These are phyloP conservation scores for Colletotrichum tamarilloi DNA, from an alignment of 2,329 filamentous ascomycete species.

Conservation along the genomic window DNA sequence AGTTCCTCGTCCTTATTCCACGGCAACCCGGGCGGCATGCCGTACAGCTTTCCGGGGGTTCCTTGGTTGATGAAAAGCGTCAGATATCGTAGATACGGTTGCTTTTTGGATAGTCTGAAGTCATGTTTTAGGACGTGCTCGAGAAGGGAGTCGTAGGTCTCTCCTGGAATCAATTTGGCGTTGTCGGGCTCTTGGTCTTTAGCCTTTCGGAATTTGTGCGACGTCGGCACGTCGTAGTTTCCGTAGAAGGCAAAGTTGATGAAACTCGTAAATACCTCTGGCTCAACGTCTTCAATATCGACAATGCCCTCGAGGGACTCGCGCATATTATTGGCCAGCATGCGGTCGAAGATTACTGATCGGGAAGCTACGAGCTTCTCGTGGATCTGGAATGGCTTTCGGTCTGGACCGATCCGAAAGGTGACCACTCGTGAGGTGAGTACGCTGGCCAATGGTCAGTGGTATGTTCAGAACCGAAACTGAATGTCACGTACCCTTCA, in stretches of 20 bases:
- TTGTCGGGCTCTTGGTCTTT: background rate
- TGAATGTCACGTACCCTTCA: background rate
- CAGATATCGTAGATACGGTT: constrained; percentile 1
- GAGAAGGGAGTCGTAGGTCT: background rate
- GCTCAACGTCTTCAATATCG: background rate
- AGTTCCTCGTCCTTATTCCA: background rate
- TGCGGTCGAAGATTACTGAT: background rate
- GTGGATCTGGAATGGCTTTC: background rate
- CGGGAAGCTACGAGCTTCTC: background rate
- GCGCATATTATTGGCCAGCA: background rate
- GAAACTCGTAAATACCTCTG: constrained; percentile 2
- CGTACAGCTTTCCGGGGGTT: background rate
- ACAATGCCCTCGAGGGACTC: background rate
- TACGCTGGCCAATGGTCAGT: background rate
- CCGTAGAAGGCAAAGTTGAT: background rate
- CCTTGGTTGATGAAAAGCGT: background rate
- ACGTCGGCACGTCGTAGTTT: background rate
- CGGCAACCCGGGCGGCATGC: background rate
- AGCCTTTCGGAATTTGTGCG: background rate
- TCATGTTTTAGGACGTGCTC: background rate
- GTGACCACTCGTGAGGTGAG: constrained; percentile 1
- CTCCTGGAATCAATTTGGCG: background rate
- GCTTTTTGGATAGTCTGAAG: background rate
- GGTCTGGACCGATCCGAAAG: background rate
- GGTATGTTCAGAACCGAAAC: background rate